These are phyloP conservation scores for Cyberlindnera mycetangii DNA, from an alignment of 805 yeast species.

Conservation along the genomic window DNA sequence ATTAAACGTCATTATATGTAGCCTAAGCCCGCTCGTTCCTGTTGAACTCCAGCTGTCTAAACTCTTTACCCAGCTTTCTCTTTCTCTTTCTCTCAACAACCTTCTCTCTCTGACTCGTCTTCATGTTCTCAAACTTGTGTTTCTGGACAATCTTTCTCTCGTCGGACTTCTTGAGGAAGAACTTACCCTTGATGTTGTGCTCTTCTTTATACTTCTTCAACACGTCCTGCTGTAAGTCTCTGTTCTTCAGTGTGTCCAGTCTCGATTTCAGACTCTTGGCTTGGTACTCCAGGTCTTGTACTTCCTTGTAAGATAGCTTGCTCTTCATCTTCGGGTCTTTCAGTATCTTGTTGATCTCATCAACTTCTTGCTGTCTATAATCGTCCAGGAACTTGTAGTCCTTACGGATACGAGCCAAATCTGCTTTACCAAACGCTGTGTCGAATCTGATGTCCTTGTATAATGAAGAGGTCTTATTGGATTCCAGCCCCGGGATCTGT, in stretches of 20 bases:
- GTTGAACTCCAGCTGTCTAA: conserved; percentile 45
- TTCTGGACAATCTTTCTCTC: conserved; percentile 71
- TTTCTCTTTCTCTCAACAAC: conserved; percentile 84
- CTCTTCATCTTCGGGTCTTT: conserved; percentile 48
- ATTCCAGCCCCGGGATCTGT: conserved; percentile 65
- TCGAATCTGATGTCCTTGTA: conserved; percentile 89
- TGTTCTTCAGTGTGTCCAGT: conserved; percentile 63
- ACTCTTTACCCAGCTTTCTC: conserved; percentile 80
- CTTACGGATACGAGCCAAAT: conserved; percentile 59
- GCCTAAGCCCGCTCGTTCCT: background rate
- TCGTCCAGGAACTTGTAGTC: conserved; percentile 85
- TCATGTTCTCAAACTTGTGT: conserved; percentile 76
- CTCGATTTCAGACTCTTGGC: conserved; percentile 66
- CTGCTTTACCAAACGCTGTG: conserved; percentile 83
- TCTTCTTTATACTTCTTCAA: conserved; percentile 51
- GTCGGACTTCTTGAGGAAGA: conserved; percentile 65
- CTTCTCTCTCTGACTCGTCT: conserved; percentile 68
- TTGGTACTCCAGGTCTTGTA: conserved; percentile 49
- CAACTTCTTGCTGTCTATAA: conserved; percentile 73
- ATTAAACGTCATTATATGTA: too few relatives aligned
- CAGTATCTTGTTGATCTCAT: conserved; percentile 52
- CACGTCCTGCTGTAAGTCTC: conserved; percentile 71
- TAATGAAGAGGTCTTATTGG: conserved; percentile 36
- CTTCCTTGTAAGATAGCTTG: conserved; percentile 41
- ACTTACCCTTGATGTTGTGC: conserved; percentile 50